These are phyloP conservation scores for Termitomyces sp. DNA, from an alignment of 768 basidiomycete genomes.

Conservation along the genomic window DNA sequence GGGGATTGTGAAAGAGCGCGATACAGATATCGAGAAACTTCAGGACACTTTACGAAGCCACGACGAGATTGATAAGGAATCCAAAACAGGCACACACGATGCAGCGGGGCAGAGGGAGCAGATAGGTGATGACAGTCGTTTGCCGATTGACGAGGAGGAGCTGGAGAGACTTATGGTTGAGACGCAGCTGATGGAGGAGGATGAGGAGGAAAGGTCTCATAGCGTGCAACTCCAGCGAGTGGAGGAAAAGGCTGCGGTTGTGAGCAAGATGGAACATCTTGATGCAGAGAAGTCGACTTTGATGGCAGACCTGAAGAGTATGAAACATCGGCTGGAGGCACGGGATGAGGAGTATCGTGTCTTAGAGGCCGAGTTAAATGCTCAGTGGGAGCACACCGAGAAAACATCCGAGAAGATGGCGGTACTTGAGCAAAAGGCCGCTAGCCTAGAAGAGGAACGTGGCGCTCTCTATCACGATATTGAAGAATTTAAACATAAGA, in stretches of 20 bases:
- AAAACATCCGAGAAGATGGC: constrained; percentile 42
- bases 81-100: constrained; percentile 47
- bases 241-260: constrained; percentile 45
- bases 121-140: constrained; percentile 44
- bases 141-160: constrained; percentile 38
- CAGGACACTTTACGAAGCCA: constrained; percentile 38
- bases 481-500: constrained; percentile 36
- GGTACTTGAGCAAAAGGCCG: constrained; percentile 30
- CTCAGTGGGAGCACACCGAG: constrained; percentile 68
- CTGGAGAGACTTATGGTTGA: constrained; percentile 34
- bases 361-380: constrained; percentile 61
- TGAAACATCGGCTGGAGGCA: constrained; percentile 32
- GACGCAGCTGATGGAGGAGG: constrained; percentile 35
- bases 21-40: constrained; percentile 38
- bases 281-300: constrained; percentile 39
- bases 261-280: constrained; percentile 33
- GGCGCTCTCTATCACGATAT: constrained; percentile 35
- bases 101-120: constrained; percentile 59
- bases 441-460: constrained; percentile 32
- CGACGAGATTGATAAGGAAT: constrained; percentile 49
- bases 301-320: constrained; percentile 38
- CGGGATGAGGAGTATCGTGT: constrained; percentile 41
- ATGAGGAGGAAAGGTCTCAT: constrained; percentile 29
- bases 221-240: constrained; percentile 40
- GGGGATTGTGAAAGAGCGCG: constrained; percentile 38